These are phyloP conservation scores for Ogataea thermomethanolica DNA, from an alignment of 805 yeast genomes.

Conservation along the genomic window DNA sequence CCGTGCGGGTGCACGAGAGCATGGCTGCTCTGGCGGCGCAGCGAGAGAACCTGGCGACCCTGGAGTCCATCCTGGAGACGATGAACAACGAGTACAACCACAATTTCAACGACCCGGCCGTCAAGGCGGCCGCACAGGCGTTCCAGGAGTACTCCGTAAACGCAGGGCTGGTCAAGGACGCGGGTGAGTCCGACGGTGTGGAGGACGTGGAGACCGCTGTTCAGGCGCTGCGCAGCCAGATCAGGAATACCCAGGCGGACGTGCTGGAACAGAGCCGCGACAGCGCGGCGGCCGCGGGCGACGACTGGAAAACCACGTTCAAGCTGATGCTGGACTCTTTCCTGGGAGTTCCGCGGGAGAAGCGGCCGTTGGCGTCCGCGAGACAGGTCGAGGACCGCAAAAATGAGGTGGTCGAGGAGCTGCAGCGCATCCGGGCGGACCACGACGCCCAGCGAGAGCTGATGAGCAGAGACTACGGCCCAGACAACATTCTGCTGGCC, in stretches of 20 bases:
- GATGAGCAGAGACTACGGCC: conserved; percentile 45
- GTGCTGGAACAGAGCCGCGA: conserved; percentile 1
- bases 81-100: conserved; percentile 67
- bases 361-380: conserved; percentile 1
- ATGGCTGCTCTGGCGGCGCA: conserved; percentile 13
- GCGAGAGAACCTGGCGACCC: conserved; percentile 21
- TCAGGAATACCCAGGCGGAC: conserved; percentile 4
- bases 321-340: conserved; percentile 20
- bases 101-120: conserved; percentile 83
- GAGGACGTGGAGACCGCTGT: conserved; percentile 6
- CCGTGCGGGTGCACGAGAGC: conserved; percentile 5
- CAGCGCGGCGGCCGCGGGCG: not conserved
- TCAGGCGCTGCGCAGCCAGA: conserved; percentile 5
- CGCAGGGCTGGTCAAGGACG: conserved; percentile 20
- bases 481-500: conserved; percentile 61
- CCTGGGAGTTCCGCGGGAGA: conserved; percentile 18
- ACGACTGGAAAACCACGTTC: conserved; percentile 2
- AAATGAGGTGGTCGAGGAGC: conserved; percentile 17
- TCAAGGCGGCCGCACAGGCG: conserved; percentile 62
- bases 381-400: conserved; percentile 8
- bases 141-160: conserved; percentile 49
- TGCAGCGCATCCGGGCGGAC: conserved; percentile 22
- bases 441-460: conserved; percentile 9
- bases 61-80: conserved; percentile 47
- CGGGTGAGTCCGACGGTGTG: not conserved